Base-by-base conservation (phyloP, 768 basidiomycete species). In the Kockovaella imperatae region DNA sequence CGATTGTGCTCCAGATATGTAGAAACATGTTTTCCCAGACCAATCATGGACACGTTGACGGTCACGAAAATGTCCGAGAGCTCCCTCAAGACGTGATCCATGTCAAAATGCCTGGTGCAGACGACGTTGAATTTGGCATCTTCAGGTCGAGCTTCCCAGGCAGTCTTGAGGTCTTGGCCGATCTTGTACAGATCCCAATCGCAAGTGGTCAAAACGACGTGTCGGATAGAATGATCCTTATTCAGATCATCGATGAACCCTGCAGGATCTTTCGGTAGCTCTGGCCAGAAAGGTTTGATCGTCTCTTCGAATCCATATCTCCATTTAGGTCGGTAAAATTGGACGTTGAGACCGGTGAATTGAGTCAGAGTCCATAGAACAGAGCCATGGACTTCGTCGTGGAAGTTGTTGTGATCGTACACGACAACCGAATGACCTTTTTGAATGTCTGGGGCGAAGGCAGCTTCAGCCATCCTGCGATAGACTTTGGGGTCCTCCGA, bases 351-450 rank as follows among this genome's bases (percentile, higher is more conserved):
- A 15, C 32, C 45, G 17, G 21, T 20, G 21, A 46, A 46, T n/a
- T 46, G 45, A 10, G 4, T 34, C 20, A 46, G 24, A 5, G 45
- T 35, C 30, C 32, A 46, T 21, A 46, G 6, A 13, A 46, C 31
- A 3, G 45, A 30, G 7, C 45, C 45, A 25, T 46, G 45, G 23
- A 46, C 45, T 17, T 46, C 45, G 32, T 46, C 45, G 32, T 46
- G 45, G 24, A 46, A 46, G 6, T 24, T 25, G 26, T 46, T 46
- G 14, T 17, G n/a, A 21, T 46, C 45, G 32, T 20, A 35, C 15
- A 46, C 45, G 15, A 34, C 45, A 14, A 46, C 21, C 10, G 36
- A 10, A 7, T 20, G 10, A 38, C 21, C 7, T 8, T 38, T 38
- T 7, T 38, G 10, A 7, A 38, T 38, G 10, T 14, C 7, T 10